Conservation (phyloP, 495 filamentous ascomycete genomes). For the Cercophora samala region DNA sequence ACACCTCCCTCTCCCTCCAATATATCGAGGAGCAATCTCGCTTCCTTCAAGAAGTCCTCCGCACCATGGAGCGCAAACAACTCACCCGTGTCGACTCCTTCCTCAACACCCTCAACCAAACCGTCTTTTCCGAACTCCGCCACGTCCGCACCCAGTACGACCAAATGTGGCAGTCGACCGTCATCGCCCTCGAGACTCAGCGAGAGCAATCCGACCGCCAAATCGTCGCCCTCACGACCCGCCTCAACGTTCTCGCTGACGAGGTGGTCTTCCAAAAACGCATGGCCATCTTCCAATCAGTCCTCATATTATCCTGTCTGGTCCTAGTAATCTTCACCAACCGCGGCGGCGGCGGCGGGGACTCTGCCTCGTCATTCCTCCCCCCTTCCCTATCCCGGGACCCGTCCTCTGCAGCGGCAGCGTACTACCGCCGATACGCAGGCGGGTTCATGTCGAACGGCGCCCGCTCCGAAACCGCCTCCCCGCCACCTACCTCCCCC, state of each 20-base stretch:
- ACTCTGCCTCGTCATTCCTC: slow-evolving; percentile 16
- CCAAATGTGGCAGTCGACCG: slow-evolving; percentile 91
- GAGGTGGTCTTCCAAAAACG: slow-evolving; percentile 95
- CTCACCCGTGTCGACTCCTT: slow-evolving; percentile 77
- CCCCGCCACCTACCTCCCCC: background rate
- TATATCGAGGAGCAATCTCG: slow-evolving; percentile 96
- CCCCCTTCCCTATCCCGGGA: background rate
- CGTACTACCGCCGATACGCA: slow-evolving; percentile 15
- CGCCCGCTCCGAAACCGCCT: slow-evolving; percentile 5
- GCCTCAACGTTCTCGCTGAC: slow-evolving; percentile 82
- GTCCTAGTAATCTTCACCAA: slow-evolving; percentile 76
- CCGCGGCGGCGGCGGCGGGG: slow-evolving; percentile 30
- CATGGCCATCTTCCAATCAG: slow-evolving; percentile 83
- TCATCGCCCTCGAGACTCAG: slow-evolving; percentile 85
- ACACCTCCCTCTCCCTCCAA: slow-evolving; percentile 86
- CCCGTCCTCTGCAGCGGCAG: background rate
- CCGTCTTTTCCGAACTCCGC: slow-evolving; percentile 79
- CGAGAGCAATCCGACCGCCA: slow-evolving; percentile 76
- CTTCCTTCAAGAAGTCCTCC: slow-evolving; percentile 86
- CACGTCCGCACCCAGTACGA: slow-evolving; percentile 85
- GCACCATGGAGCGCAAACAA: slow-evolving; percentile 85
- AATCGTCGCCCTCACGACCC: slow-evolving; percentile 72
- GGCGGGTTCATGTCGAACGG: slow-evolving; percentile 2
- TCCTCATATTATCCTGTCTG: slow-evolving; percentile 83
- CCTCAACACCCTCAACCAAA: slow-evolving; percentile 77